Base-by-base conservation (phyloP, 1,284 basidiomycete species). In the Sporisorium iseilematis-ciliati region DNA sequence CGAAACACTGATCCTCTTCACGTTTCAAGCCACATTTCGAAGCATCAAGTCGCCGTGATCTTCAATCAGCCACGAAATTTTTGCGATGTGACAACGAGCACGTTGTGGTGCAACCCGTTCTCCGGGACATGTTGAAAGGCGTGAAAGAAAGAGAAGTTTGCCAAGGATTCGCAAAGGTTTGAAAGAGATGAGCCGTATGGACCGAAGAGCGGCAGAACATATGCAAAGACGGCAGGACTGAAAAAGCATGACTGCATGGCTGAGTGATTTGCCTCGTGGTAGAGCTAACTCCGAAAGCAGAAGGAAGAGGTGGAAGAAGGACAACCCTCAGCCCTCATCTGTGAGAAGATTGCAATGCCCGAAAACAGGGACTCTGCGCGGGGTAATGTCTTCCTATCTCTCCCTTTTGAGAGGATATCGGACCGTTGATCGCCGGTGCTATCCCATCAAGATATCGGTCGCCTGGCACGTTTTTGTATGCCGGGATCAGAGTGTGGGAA, bases 1-100 rank as follows among this genome's bases (percentile, higher is more conserved):
- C 53, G 53, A 33, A 43, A 41, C 18, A n/a, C n/a, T 38, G 48
- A 49, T 49, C 48, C 48, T 46, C 11, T 11, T n/a, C 41, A 14
- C 33, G 38, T 38, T 16, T n/a, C 23, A 54, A 54, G 52, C 52
- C 40, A 54, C 52, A 18, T 54, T 43, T 43, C 10, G 40, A 54
- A 54, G 18, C 5, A 42, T n/a, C 29, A 26, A 45, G 25, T 54
- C 53, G 41, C 52, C 52, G n/a, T 51, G 20, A 7, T 23, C 49
- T 21, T 26, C 20, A 14, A 16, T 41, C 52, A 45, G 54, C 42
- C 54, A 56, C 31, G 21, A 56, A 56, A 45, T 42, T 43, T n/a
- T 33, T n/a, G 10, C 20, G 33, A 21, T 18, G 29, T 4, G 31
- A 14, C 29, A 8, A 29, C 16, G n/a, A 52, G 35, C 40, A 54